Evolutionary conservation across 1,139 yeast genomes (phyloP).

Genomic region (Protomyces inouyei): DNA sequence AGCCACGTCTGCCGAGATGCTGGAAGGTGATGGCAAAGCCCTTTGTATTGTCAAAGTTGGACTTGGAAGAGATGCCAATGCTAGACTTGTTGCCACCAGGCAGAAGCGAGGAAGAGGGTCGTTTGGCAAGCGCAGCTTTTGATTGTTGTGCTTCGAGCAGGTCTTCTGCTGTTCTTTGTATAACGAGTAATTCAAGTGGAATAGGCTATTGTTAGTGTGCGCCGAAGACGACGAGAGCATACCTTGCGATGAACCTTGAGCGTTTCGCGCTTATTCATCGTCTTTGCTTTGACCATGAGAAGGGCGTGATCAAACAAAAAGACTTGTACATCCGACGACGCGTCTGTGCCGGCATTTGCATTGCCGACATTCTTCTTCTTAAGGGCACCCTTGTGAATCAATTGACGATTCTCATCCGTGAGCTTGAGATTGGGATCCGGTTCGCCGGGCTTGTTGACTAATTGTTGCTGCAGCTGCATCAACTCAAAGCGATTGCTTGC

Average conservation of each 20-base stretch:
- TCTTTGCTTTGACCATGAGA: constrained; percentile 76
- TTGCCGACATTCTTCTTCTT: constrained; percentile 55
- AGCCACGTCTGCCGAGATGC: constrained; percentile 58
- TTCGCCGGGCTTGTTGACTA: constrained; percentile 73
- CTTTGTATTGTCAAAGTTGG: constrained; percentile 31
- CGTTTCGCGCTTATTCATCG: constrained; percentile 84
- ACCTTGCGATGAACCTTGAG: constrained; percentile 77
- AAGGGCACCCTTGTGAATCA: constrained; percentile 71
- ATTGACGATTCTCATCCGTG: constrained; percentile 71
- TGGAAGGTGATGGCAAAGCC: constrained; percentile 48
- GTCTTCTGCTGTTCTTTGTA: constrained; percentile 68
- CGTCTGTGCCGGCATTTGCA: constrained; percentile 53
- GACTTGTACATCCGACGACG: constrained; percentile 64
- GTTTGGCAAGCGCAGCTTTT: constrained; percentile 41
- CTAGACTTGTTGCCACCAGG: constrained; percentile 33
- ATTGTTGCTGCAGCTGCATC: constrained; percentile 74
- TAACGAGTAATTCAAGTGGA: constrained; percentile 75
- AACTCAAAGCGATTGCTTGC: constrained; percentile 89
- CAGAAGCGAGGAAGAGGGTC: constrained; percentile 46
- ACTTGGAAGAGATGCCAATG: constrained; percentile 29
- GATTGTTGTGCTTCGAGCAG: constrained; percentile 47
- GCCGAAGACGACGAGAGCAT: constrained; percentile 8
- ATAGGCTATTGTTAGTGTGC: constrained; percentile 54
- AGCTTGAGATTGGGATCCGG: constrained; percentile 73
- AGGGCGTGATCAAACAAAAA: constrained; percentile 85